Evolutionary conservation across 2,329 filamentous ascomycete genomes (phyloP), one percentile per base, ranked within the genome.

Genomic region (Paecilomyces niveus): DNA sequence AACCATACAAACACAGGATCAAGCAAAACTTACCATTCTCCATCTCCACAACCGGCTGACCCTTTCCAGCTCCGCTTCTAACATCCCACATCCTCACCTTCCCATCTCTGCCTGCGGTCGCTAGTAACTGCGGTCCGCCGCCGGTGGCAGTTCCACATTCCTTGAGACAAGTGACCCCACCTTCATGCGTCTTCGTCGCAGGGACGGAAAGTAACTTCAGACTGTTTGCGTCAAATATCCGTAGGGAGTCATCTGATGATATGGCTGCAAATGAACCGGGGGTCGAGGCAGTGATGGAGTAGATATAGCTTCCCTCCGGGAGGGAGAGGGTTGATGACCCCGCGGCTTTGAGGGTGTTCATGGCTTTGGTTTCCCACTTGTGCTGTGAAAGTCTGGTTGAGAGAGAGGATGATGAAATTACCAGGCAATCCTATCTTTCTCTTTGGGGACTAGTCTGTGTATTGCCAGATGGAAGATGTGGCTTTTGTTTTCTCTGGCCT

Each of bases 171-270:
- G 75, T 78, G 13, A 78, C 74, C 13, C 74, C 74, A 22, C 65
- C 68, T 29, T 64, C 62, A 57, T 76, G 74, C 21, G 71, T 64
- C 54, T 70, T 67, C 13, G 56, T 56, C 13, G 68, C 61, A 52
- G 72, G 54, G 53, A 69, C 62, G 15, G 67, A 66, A 10, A 70
- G 67, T 56, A 70, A 67, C 18, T 67, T 61, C 49, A 77, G 67
- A 54, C 67, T 66, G 49, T 67, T 61, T 31, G 70, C 70, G 63
- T 77, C 73, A 59, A 78, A 73, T 7, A 75, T 61, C 13, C 76
- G 73, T 55, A 78, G 65, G 18, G 76, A 78, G 64, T 78, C 74
- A 67, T 78, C 76, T 18, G 76, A 78, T 7, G 75, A 76, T 57
- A 78, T 78, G 50, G 73, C 74, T 13, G 75, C 75, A 52, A 78